Evolutionary conservation across 202 grass and related monocot species (phyloP).

Genomic region (Zoysia matrella): DNA sequence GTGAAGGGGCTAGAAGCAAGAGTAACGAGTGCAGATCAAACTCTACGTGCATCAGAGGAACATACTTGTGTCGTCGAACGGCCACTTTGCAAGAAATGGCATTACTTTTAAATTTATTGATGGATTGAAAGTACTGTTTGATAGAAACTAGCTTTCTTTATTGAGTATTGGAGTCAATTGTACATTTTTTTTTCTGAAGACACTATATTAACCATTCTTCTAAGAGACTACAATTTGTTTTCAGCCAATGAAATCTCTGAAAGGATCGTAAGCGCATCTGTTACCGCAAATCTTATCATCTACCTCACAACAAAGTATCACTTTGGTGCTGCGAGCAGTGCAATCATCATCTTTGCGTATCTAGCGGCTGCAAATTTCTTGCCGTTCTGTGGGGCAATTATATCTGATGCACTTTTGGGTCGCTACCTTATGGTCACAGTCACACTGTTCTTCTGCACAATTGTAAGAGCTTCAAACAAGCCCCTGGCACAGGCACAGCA

Average conservation of each 20-base stretch:
- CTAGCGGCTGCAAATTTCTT: slow-evolving; percentile 37
- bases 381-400: slow-evolving; percentile 32
- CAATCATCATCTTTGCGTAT: slow-evolving; percentile 40
- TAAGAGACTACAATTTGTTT: neutral
- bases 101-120: too few relatives aligned
- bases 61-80: too few relatives aligned
- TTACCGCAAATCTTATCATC: slow-evolving; percentile 37
- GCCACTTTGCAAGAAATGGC: too few relatives aligned
- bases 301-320: slow-evolving; percentile 48
- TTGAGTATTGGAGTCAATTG: too few relatives aligned
- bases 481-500: neutral
- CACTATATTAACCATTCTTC: neutral
- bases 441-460: slow-evolving; percentile 36
- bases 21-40: too few relatives aligned
- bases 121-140: too few relatives aligned
- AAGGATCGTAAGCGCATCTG: slow-evolving; percentile 25
- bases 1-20: too few relatives aligned
- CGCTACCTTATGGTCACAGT: slow-evolving; percentile 38
- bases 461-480: slow-evolving; percentile 12
- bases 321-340: slow-evolving; percentile 38
- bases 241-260: slow-evolving; percentile 46
- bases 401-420: slow-evolving; percentile 41
- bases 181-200: too few relatives aligned
- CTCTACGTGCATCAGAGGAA: too few relatives aligned
- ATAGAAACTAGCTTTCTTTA: neutral